Base-by-base conservation (phyloP, 805 yeast species). In the Saccharomycopsis lassenensis region DNA sequence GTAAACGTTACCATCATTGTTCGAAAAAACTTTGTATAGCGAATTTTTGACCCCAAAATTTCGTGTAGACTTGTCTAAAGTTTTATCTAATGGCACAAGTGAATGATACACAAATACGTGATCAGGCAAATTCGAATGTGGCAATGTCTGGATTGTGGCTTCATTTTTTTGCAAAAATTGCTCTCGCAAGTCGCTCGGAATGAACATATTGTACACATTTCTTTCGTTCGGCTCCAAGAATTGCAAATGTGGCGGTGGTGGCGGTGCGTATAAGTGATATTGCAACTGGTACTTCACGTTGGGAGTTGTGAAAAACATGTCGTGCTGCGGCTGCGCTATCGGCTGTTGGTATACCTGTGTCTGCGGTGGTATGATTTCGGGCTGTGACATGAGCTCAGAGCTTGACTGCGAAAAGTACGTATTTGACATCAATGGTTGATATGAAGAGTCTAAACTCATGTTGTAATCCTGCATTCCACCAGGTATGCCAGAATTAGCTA, bases 261-360 rank as follows among this genome's bases (percentile, higher is more conserved):
- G 69, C 2, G 96, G 96, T 0, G 95, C 91, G 57, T 89, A 87
- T 26, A 85, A 58, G 57, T 87, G 95, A 53, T 83, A 82, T 50
- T 85, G 85, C 29, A 83, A 59, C 0, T 81, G 80, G 45, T 59
- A 40, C 26, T 49, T 28, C 14, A 37, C 33, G 14, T 30, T 17
- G 16, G 38, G 41, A 10, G 38, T 21, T 7, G 41, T 8, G 14
- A 33, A 41, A 24, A 20, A 41, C 44, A 41, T 41, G 14, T 41
- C 44, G 11, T 32, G 53, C 19, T 55, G 57, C 29, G 56, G 60
- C 41, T 36, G 45, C 17, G 35, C 40, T 40, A 49, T 35, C n/a
- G n/a, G n/a, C n/a, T n/a, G 14, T 14, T 26, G n/a, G 29, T 26
- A 22, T 10, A 4, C 7, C 31, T 10, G 7, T n/a, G 14, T 10